phyloP scores from a whole-genome alignment of 345 rosid species.

The Erucastrum elatum region DNA sequence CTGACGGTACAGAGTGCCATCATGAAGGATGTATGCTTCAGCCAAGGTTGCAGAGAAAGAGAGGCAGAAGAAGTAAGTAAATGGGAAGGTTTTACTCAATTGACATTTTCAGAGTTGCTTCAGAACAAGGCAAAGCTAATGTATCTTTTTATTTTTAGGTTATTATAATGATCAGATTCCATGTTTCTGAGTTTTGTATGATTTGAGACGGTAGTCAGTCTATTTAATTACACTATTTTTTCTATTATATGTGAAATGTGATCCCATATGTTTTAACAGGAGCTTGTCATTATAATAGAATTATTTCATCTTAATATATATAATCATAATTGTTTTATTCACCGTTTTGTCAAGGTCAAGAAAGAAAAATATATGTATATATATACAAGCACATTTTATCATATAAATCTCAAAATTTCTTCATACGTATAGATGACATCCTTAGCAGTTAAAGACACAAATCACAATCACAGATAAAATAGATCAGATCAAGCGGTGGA shows the following conservation, averaged over 20 bases:
- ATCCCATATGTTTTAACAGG: conserved; percentile 20
- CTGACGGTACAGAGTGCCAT: conserved; percentile 9
- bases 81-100: conserved; percentile 23
- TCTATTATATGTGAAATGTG: conserved; percentile 16
- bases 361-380: too few relatives aligned
- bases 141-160: conserved; percentile 15
- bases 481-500: background rate
- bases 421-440: background rate
- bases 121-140: conserved; percentile 26
- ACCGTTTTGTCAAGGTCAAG: background rate
- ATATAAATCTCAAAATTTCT: background rate
- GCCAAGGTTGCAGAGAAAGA: conserved; percentile 29
- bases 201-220: conserved; percentile 16
- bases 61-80: conserved; percentile 12
- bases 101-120: conserved; percentile 40
- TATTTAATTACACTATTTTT: background rate
- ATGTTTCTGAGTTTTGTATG: conserved; percentile 34
- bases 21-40: conserved; percentile 27
- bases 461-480: background rate
- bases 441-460: background rate
- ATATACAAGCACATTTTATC: too few relatives aligned
- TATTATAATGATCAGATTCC: conserved; percentile 29
- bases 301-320: conserved; percentile 5
- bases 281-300: conserved; percentile 10
- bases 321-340: background rate